Evolutionary conservation across 495 filamentous ascomycete species (phyloP).

Genomic region (Daldinia concentrica): DNA sequence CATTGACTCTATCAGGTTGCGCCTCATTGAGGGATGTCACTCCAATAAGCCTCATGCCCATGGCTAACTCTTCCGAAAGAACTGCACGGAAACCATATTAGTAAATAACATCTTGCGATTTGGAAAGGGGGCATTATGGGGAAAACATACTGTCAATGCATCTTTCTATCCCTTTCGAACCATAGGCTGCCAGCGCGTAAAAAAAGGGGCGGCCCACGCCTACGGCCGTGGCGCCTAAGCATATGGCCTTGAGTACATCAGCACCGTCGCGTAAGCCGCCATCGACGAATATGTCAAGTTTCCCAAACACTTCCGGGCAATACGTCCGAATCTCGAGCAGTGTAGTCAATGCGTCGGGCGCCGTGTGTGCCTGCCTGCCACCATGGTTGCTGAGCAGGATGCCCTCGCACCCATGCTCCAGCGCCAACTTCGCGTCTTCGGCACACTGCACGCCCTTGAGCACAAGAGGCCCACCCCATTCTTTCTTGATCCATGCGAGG

Average conservation of each 20-base stretch:
- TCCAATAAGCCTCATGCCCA: constrained; percentile 41
- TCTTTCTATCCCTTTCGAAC: constrained; percentile 74
- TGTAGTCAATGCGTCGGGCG: constrained; percentile 86
- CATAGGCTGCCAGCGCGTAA: constrained; percentile 86
- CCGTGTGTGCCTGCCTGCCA: constrained; percentile 84
- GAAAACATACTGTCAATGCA: constrained; percentile 44
- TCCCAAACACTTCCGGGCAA: constrained; percentile 70
- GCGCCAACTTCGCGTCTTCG: constrained; percentile 81
- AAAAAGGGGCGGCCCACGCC: constrained; percentile 88
- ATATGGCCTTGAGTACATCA: constrained; percentile 88
- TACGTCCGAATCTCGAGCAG: constrained; percentile 71
- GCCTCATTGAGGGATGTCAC: constrained; percentile 40
- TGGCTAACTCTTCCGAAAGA: constrained; percentile 39
- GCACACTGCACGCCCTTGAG: constrained; percentile 88
- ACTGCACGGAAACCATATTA: constrained; percentile 31
- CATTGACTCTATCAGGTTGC: constrained; percentile 41
- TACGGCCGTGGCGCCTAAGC: constrained; percentile 83
- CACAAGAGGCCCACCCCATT: constrained; percentile 85
- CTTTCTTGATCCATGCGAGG: constrained; percentile 81
- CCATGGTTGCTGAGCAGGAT: constrained; percentile 90
- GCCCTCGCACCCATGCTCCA: constrained; percentile 75
- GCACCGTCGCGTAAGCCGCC: constrained; percentile 83
- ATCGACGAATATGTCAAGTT: constrained; percentile 83
- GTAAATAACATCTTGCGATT: not conserved
- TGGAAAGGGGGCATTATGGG: not conserved